Evolutionary conservation across 1,284 basidiomycete species (phyloP).

Genomic region (Phylloboletellus chloephorus): DNA sequence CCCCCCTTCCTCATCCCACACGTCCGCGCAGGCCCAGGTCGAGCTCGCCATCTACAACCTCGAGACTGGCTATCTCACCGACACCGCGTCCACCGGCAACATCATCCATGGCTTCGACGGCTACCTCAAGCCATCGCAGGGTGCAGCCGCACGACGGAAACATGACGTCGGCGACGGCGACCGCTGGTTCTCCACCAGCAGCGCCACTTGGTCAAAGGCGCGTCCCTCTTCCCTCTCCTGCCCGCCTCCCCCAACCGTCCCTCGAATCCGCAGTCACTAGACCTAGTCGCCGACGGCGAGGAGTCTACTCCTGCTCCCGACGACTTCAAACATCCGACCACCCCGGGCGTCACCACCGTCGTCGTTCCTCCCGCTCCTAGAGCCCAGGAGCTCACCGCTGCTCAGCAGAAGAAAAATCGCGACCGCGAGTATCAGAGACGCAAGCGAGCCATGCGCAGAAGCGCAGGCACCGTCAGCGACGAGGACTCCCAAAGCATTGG

Average conservation of each 20-base stretch:
- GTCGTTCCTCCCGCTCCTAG: slow-evolving; percentile 68
- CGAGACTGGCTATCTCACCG: slow-evolving; percentile 66
- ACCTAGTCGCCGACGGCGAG: slow-evolving; percentile 68
- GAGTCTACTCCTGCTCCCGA: slow-evolving; percentile 53
- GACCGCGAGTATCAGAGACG: slow-evolving; percentile 72
- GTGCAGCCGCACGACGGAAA: slow-evolving; percentile 53
- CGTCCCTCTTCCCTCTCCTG: slow-evolving; percentile 11
- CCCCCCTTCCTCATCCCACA: too few relatives aligned
- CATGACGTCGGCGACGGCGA: slow-evolving; percentile 72
- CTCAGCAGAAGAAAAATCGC: slow-evolving; percentile 64
- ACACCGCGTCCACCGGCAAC: slow-evolving; percentile 74
- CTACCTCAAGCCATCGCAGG: slow-evolving; percentile 69
- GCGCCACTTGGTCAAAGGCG: slow-evolving; percentile 67
- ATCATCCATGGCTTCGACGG: slow-evolving; percentile 80
- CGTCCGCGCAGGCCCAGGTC: slow-evolving; percentile 50
- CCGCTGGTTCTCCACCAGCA: slow-evolving; percentile 74
- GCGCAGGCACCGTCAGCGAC: slow-evolving; percentile 58
- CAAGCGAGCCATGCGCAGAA: slow-evolving; percentile 60
- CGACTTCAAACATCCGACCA: slow-evolving; percentile 54
- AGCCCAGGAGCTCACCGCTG: slow-evolving; percentile 57
- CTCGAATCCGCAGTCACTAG: slow-evolving; percentile 50
- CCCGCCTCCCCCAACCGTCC: slow-evolving; percentile 3
- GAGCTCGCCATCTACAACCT: slow-evolving; percentile 72
- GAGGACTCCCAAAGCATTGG: slow-evolving; percentile 56
- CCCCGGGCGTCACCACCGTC: slow-evolving; percentile 65